phyloP scores from a whole-genome alignment of 495 filamentous ascomycete genomes.

The Parmelia sp. region DNA sequence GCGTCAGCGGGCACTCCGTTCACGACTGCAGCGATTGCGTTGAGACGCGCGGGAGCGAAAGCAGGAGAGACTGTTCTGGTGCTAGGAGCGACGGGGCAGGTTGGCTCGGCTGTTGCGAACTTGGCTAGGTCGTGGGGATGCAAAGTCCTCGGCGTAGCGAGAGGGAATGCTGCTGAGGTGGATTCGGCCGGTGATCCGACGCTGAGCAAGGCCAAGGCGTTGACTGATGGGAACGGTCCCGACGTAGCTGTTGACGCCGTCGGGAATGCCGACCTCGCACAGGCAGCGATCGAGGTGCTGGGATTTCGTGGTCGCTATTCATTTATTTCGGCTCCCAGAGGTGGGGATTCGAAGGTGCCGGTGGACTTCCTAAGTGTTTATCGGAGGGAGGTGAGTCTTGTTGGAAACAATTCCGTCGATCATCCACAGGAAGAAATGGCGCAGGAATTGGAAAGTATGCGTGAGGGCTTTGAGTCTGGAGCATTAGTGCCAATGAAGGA shows the following conservation, averaged over 20 bases:
- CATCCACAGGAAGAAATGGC: constrained; percentile 23
- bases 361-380: constrained; percentile 32
- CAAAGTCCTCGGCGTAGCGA: constrained; percentile 27
- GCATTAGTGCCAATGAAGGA: constrained; percentile 23
- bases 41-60: constrained; percentile 27
- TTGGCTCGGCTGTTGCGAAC: constrained; percentile 32
- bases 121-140: constrained; percentile 31
- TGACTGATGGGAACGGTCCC: constrained; percentile 32
- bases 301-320: constrained; percentile 26
- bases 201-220: constrained; percentile 26
- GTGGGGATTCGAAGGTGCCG: constrained; percentile 25
- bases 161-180: constrained; percentile 29
- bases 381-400: constrained; percentile 28
- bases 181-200: constrained; percentile 31
- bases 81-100: constrained; percentile 34
- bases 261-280: constrained; percentile 28
- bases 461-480: constrained; percentile 26
- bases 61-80: constrained; percentile 34
- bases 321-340: constrained; percentile 31
- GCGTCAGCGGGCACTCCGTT: constrained; percentile 33
- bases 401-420: constrained; percentile 30
- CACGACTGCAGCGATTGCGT: constrained; percentile 31
- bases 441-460: constrained; percentile 18
- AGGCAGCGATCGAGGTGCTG: constrained; percentile 27
- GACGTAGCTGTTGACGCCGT: constrained; percentile 36